Conservation (phyloP, 139 green algal genomes). For the Spirogloea muscicola region DNA sequence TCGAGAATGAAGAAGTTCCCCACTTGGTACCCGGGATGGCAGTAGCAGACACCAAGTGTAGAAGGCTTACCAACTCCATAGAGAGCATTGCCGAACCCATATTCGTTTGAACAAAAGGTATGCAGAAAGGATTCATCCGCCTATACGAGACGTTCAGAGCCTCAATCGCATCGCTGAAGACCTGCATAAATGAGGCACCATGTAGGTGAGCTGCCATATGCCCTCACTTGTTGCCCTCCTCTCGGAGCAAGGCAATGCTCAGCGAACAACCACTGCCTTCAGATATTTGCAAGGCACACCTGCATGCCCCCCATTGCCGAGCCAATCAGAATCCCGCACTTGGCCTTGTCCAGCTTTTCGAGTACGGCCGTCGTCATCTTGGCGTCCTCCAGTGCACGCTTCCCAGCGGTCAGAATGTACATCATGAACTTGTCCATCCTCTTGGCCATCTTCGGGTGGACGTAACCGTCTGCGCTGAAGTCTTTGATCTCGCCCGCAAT, state of each 20-base stretch:
- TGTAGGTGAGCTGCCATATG: no score
- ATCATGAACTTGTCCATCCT: conserved; percentile 93
- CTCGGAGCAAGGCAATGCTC: no score
- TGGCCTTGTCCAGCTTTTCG: conserved; percentile 79
- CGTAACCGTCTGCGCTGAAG: conserved; percentile 74
- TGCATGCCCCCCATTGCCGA: conserved; percentile 87
- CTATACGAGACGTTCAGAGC: conserved; percentile 47
- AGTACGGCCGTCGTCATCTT: conserved; percentile 58
- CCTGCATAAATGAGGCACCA: no score
- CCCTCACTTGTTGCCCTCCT: no score
- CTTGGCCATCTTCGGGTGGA: conserved; percentile 90
- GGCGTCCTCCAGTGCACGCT: conserved; percentile 69
- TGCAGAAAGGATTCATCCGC: conserved; percentile 88
- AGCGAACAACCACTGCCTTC: no score
- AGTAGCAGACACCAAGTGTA: no score
- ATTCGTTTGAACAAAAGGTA: conserved; percentile 80
- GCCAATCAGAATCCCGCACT: conserved; percentile 85
- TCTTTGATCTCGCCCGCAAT: conserved; percentile 93
- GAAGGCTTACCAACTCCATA: conserved; percentile 52
- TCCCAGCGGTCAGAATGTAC: conserved; percentile 83
- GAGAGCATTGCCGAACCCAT: conserved; percentile 75
- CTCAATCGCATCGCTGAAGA: conserved; percentile 63
- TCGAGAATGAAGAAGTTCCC: no score
- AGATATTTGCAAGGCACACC: no score
- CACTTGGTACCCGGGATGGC: no score